Conservation (phyloP, 331 rosid genomes). For the Dryas integrifolia region DNA sequence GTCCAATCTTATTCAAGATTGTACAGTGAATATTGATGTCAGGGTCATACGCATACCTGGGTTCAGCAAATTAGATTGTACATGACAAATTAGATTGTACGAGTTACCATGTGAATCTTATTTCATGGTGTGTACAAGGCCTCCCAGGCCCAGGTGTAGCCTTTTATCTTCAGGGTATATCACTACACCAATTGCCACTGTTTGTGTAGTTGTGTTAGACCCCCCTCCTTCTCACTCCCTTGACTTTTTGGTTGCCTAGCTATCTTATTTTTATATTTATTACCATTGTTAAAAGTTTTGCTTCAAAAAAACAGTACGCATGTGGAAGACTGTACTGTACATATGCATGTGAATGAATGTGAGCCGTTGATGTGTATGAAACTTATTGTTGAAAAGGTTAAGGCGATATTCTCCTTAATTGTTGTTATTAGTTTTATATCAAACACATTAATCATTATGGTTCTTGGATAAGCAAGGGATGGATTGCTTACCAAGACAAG, state of each 20-base stretch:
- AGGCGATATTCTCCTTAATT: background rate
- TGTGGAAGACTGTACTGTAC: too few relatives aligned
- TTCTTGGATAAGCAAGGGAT: slow-evolving; percentile 56
- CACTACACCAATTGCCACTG: background rate
- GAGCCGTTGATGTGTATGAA: background rate
- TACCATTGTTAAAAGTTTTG: background rate
- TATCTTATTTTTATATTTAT: background rate
- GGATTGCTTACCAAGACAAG: slow-evolving; percentile 43
- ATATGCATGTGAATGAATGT: background rate
- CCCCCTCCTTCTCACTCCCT: background rate
- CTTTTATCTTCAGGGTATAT: background rate
- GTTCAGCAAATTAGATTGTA: slow-evolving; percentile 12
- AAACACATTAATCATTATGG: slow-evolving; percentile 30
- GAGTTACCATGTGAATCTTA: slow-evolving; percentile 1
- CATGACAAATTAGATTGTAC: slow-evolving; percentile 12
- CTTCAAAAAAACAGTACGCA: background rate
- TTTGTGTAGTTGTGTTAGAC: background rate
- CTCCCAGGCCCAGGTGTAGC: background rate
- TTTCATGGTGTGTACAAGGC: background rate
- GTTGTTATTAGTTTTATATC: slow-evolving; percentile 11
- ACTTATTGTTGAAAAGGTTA: background rate
- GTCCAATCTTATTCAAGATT: background rate
- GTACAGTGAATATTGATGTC: background rate
- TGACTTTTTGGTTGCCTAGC: slow-evolving; percentile 4
- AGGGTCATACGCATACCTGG: background rate